A percentile compares a stretch with the other conserved stretches of the same genome.
Conservation (phyloP, 1,284 basidiomycete species). For the Cutaneotrichosporon sp. region DNA sequence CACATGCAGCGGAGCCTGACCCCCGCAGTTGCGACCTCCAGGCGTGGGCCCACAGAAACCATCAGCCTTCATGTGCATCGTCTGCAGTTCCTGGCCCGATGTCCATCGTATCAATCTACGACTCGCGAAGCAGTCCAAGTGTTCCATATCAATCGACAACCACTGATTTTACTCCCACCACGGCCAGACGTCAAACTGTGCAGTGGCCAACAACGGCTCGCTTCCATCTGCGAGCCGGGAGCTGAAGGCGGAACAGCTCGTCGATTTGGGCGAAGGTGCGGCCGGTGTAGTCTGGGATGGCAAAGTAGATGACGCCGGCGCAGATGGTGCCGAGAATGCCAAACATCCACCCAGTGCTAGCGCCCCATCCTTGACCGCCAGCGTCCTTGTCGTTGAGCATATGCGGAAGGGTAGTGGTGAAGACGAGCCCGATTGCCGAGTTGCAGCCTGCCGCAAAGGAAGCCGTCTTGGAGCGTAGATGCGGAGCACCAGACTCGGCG, state of each 20-base stretch:
- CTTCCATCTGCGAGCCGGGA: conserved; percentile 5
- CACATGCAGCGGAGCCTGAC: no score
- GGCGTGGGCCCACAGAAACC: no score
- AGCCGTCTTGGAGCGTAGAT: conserved; percentile 11
- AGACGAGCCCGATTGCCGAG: neutral
- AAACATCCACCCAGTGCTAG: conserved; percentile 11
- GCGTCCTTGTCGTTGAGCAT: conserved; percentile 1
- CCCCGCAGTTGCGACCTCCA: no score
- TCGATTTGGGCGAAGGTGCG: conserved; percentile 24
- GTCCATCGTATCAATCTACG: no score
- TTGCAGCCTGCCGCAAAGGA: neutral
- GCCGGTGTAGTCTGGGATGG: conserved; percentile 25
- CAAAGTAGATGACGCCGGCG: conserved; percentile 9
- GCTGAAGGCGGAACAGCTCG: conserved; percentile 19
- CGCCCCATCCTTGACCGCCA: conserved; percentile 11
- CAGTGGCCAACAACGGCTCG: conserved; percentile 26
- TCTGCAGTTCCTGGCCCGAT: no score
- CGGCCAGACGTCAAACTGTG: conserved; percentile 3
- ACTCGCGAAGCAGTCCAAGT: no score
- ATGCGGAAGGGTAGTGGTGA: neutral
- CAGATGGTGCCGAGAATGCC: conserved; percentile 22
- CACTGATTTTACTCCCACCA: no score
- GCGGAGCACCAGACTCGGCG: conserved; percentile 26
- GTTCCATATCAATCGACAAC: no score
- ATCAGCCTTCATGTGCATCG: no score